These are phyloP conservation scores for Candida mesenterica DNA, from an alignment of 1,139 yeast species.

Conservation along the genomic window DNA sequence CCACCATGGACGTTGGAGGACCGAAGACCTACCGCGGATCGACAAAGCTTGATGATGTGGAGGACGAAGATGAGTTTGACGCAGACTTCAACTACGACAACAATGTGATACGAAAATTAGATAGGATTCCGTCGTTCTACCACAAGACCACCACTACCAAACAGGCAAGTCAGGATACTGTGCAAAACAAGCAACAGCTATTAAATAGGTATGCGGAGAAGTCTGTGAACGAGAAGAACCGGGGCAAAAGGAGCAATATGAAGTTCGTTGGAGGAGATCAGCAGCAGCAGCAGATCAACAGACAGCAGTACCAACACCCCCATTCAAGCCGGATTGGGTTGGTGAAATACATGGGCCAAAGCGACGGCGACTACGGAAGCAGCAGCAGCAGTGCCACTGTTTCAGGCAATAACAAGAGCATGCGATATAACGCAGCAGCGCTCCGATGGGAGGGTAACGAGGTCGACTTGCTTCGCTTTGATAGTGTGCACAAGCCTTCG, in stretches of 20 bases:
- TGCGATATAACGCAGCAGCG: slow-evolving; percentile 55
- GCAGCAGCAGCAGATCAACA: background rate
- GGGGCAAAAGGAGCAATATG: slow-evolving; percentile 4
- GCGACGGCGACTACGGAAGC: slow-evolving; percentile 14
- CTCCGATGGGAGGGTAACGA: slow-evolving; percentile 73
- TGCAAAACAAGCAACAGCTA: slow-evolving; percentile 22
- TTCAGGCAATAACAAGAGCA: slow-evolving; percentile 20
- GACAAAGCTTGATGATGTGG: slow-evolving; percentile 11
- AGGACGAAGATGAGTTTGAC: slow-evolving; percentile 9
- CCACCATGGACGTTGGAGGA: slow-evolving; percentile 29
- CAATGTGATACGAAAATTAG: slow-evolving; percentile 36
- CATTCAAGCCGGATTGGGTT: slow-evolving; percentile 26
- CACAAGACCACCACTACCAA: slow-evolving; percentile 11
- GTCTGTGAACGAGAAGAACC: slow-evolving; percentile 14
- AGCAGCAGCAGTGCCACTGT: slow-evolving; percentile 12
- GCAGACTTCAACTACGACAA: slow-evolving; percentile 34
- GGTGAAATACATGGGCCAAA: slow-evolving; percentile 28
- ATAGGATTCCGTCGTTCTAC: slow-evolving; percentile 46
- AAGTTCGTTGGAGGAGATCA: background rate
- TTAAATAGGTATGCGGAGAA: slow-evolving; percentile 28
- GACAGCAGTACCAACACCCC: too few relatives aligned
- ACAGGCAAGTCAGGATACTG: slow-evolving; percentile 5
- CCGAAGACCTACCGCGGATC: background rate
- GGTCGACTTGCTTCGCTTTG: slow-evolving; percentile 42
- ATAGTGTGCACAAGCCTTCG: slow-evolving; percentile 29